phyloP scores from a whole-genome alignment of 257 asterid species.

The Ballota nigra region DNA sequence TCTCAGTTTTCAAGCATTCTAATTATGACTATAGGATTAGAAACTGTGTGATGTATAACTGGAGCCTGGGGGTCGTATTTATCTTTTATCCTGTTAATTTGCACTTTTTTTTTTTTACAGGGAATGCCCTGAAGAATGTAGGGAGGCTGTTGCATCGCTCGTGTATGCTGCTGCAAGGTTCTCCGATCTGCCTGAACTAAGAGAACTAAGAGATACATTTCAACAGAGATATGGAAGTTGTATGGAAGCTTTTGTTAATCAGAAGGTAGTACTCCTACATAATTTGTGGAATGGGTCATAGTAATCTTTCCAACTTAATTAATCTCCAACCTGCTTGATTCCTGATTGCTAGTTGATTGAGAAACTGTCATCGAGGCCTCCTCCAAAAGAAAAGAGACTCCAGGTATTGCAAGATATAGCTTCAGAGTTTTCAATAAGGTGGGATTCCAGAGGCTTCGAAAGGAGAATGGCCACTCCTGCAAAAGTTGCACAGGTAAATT shows the following conservation, averaged over 20 bases:
- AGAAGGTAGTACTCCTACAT: slow-evolving; percentile 53
- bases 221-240: slow-evolving; percentile 72
- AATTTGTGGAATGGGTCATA: slow-evolving; percentile 3
- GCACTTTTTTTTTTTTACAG: slow-evolving; percentile 45
- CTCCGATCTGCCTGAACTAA: slow-evolving; percentile 92
- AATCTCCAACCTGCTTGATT: slow-evolving; percentile 31
- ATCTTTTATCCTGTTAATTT: slow-evolving; percentile 17
- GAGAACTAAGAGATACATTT: slow-evolving; percentile 84
- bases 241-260: slow-evolving; percentile 68
- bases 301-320: slow-evolving; percentile 15
- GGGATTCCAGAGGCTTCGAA: slow-evolving; percentile 81
- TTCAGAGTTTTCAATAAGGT: slow-evolving; percentile 69
- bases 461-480: slow-evolving; percentile 66
- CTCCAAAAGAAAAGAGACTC: slow-evolving; percentile 56
- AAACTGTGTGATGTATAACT: slow-evolving; percentile 1
- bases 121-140: slow-evolving; percentile 95
- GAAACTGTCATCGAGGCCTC: slow-evolving; percentile 63
- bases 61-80: slow-evolving; percentile 5
- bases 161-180: slow-evolving; percentile 99
- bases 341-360: slow-evolving; percentile 67
- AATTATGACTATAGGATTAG: not conserved
- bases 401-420: slow-evolving; percentile 81
- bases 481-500: slow-evolving; percentile 52
- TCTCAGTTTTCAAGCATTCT: not conserved
- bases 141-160: slow-evolving; percentile 80